phyloP scores from a whole-genome alignment of 306 rosid species.

The Trichosanthes cucumerina region DNA sequence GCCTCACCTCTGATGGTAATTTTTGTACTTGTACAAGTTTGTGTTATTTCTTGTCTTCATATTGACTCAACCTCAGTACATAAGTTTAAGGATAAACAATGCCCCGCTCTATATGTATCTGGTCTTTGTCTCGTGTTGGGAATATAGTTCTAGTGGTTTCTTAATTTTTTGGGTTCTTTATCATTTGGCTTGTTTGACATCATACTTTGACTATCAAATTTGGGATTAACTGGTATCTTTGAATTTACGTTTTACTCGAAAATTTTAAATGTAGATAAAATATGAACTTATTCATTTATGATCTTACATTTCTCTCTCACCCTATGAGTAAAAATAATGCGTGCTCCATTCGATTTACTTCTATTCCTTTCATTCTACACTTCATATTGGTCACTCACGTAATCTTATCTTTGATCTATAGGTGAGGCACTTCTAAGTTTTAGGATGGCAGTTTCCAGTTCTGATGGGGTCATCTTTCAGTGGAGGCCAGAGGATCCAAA shows the following conservation, averaged over 20 bases:
- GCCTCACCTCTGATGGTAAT: conserved; percentile 77
- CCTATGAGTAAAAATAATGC: neutral
- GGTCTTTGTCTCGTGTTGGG: neutral
- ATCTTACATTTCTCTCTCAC: neutral
- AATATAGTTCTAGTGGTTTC: neutral
- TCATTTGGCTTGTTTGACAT: neutral
- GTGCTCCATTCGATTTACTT: neutral
- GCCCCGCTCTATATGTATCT: neutral
- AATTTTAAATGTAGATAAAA: neutral
- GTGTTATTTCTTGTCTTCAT: neutral
- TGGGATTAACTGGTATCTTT: neutral
- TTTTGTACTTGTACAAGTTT: conserved; percentile 10
- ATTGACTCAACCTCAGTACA: neutral
- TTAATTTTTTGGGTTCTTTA: neutral
- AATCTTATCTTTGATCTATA: conserved; percentile 21
- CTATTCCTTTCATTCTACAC: neutral
- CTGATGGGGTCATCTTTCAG: conserved; percentile 57
- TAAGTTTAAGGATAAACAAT: neutral
- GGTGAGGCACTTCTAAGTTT: conserved; percentile 83
- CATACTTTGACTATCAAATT: neutral
- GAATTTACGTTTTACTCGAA: neutral
- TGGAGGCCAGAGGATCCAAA: conserved; percentile 97
- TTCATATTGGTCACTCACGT: neutral
- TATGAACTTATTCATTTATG: neutral
- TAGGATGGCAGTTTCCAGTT: conserved; percentile 54